These are phyloP conservation scores for Zizania latifolia DNA, from an alignment of 176 grass and related monocot species.

Conservation along the genomic window DNA sequence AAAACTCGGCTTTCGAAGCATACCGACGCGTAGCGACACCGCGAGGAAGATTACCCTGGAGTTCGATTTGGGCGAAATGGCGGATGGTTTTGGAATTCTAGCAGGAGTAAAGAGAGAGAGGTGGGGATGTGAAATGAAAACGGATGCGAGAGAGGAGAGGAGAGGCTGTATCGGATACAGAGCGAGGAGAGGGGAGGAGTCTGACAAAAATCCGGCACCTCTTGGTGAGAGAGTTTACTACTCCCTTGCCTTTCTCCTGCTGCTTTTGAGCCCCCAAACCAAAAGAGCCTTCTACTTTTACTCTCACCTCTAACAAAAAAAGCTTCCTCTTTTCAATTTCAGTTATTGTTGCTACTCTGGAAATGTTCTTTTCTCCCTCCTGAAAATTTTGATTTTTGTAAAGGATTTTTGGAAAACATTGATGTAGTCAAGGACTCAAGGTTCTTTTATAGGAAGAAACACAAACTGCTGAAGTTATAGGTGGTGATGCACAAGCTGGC, in stretches of 20 bases:
- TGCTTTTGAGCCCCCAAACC: neutral
- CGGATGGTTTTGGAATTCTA: conserved; percentile 11
- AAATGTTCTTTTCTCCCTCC: neutral
- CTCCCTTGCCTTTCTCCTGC: neutral
- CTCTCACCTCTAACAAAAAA: neutral
- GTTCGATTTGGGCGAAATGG: conserved; percentile 21
- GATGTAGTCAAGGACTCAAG: neutral
- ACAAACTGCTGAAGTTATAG: neutral
- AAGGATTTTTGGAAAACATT: neutral
- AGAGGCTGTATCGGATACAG: too few relatives aligned
- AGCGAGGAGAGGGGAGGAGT: neutral
- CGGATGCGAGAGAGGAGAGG: neutral
- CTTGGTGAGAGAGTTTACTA: conserved; percentile 24
- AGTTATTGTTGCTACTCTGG: neutral
- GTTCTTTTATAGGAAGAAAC: neutral
- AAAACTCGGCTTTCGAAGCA: neutral
- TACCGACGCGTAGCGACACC: conserved; percentile 14
- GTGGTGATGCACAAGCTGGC: neutral
- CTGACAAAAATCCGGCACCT: conserved; percentile 52
- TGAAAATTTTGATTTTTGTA: neutral
- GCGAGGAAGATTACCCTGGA: neutral
- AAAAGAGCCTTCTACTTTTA: neutral
- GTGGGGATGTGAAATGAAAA: neutral
- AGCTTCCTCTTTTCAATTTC: neutral
- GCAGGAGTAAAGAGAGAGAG: too few relatives aligned